phyloP scores from a whole-genome alignment of 106 monocot species.

The Dioscorea zingiberensis region DNA sequence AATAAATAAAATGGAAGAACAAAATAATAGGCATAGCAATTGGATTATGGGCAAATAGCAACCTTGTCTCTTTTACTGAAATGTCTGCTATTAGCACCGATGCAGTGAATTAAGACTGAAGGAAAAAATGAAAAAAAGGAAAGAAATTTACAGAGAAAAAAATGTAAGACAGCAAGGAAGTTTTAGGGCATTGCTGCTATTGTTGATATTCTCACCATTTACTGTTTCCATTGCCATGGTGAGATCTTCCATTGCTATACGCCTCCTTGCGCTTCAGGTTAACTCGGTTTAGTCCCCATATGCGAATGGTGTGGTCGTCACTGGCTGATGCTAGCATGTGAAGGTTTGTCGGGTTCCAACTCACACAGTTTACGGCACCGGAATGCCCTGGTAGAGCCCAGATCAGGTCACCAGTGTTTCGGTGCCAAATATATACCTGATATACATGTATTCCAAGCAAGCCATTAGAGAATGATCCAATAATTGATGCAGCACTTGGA shows the following conservation, averaged over 20 bases:
- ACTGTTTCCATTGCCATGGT: slow-evolving; percentile 14
- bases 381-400: slow-evolving; percentile 27
- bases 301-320: slow-evolving; percentile 40
- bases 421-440: slow-evolving; percentile 44
- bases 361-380: slow-evolving; percentile 39
- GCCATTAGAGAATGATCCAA: too few species aligned
- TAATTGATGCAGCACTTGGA: too few species aligned
- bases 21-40: background rate
- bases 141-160: slow-evolving; percentile 5
- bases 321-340: slow-evolving; percentile 47
- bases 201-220: background rate
- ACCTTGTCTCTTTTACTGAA: background rate
- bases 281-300: slow-evolving; percentile 26
- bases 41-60: background rate
- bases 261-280: slow-evolving; percentile 9
- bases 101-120: too few species aligned
- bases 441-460: background rate
- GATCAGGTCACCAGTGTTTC: slow-evolving; percentile 18
- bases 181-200: background rate
- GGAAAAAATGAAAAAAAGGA: background rate
- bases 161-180: background rate
- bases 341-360: slow-evolving; percentile 42
- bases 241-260: slow-evolving; percentile 11
- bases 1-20: background rate
- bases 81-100: background rate